These are phyloP conservation scores for Zea mays DNA, from an alignment of 176 grass and related monocot species.

Conservation along the genomic window DNA sequence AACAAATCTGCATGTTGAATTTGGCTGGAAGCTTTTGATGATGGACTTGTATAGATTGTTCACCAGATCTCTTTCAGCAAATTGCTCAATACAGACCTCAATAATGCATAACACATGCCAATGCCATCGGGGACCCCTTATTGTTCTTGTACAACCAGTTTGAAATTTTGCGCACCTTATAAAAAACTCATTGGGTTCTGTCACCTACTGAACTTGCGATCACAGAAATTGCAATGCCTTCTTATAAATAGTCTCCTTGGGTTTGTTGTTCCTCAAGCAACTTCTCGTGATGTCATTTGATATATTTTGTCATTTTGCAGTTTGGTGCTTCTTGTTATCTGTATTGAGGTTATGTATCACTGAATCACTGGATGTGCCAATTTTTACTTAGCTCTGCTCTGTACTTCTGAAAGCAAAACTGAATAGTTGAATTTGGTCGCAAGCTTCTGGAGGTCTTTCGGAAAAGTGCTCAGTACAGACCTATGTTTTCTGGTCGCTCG, in stretches of 20 bases:
- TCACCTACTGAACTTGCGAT: background rate
- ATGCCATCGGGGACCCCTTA: background rate
- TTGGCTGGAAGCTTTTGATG: background rate
- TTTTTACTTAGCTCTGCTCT: background rate
- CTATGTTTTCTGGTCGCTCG: no score
- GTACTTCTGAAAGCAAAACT: background rate
- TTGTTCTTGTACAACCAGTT: background rate
- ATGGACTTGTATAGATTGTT: background rate
- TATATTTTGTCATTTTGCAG: background rate
- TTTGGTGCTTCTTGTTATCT: conserved; percentile 8
- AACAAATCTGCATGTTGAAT: background rate
- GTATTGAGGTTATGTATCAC: background rate
- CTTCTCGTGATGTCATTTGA: background rate
- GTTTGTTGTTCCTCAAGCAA: background rate
- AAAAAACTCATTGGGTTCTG: background rate
- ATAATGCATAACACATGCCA: background rate
- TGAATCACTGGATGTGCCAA: background rate
- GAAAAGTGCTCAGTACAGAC: background rate
- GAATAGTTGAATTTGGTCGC: background rate
- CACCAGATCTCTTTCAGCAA: background rate
- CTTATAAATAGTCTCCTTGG: background rate
- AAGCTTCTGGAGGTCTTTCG: background rate
- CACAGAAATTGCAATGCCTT: background rate
- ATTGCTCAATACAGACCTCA: background rate
- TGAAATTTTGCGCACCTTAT: background rate